A percentile compares a stretch with the other conserved stretches of the same genome.
Evolutionary conservation across 805 yeast genomes (phyloP).

Genomic region (Kodamaea hsintzibuensis): DNA sequence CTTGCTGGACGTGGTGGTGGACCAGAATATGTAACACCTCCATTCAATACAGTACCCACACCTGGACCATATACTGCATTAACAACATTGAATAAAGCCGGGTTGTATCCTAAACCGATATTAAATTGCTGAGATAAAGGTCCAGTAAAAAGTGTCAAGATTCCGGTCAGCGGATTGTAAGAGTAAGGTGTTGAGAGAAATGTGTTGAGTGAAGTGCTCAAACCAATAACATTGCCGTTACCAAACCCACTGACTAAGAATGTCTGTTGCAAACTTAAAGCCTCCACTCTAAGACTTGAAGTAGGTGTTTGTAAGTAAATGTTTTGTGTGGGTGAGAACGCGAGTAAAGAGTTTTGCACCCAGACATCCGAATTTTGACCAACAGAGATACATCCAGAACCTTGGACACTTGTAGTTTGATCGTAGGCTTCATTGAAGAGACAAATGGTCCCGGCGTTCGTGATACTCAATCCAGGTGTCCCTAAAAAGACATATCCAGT

Average conservation of each 20-base stretch:
- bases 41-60: conserved; percentile 3
- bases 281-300: conserved; percentile 16
- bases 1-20: conserved; percentile 10
- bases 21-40: conserved; percentile 13
- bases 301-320: conserved; percentile 11
- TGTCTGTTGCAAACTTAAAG: conserved; percentile 19
- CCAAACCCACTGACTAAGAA: conserved; percentile 30
- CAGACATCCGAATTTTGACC: conserved; percentile 15
- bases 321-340: conserved; percentile 12
- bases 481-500: conserved; percentile 21
- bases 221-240: conserved; percentile 27
- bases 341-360: conserved; percentile 9
- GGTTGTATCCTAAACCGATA: conserved; percentile 13
- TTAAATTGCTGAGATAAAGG: conserved; percentile 10
- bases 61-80: conserved; percentile 8
- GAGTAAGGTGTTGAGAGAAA: conserved; percentile 1
- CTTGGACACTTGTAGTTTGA: conserved; percentile 24
- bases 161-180: conserved; percentile 17
- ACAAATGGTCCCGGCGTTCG: conserved; percentile 22
- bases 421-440: conserved; percentile 21
- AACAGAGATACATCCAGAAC: conserved; percentile 30
- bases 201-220: conserved; percentile 14
- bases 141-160: conserved; percentile 18
- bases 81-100: conserved; percentile 7
- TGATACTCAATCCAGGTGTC: conserved; percentile 11